These are phyloP conservation scores for Paragyromitra xinjiangensis DNA, from an alignment of 495 filamentous ascomycete genomes.

Conservation along the genomic window DNA sequence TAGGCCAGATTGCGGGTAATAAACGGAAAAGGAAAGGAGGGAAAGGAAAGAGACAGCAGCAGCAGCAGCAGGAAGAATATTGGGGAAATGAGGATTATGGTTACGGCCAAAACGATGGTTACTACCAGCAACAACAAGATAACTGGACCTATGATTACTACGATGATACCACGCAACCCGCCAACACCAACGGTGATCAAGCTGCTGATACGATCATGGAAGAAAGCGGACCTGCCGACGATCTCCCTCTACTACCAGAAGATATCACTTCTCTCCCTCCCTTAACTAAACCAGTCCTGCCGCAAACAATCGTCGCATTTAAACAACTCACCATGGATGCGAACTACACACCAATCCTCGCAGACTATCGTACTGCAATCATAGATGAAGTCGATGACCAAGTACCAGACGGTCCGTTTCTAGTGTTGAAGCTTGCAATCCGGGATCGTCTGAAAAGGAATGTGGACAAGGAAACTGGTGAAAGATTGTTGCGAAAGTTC, in stretches of 20 bases:
- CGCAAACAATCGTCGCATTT: conserved; percentile 80
- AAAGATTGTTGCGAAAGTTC: conserved; percentile 70
- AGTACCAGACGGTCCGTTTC: conserved; percentile 60
- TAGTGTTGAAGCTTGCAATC: conserved; percentile 69
- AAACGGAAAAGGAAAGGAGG: conserved; percentile 65
- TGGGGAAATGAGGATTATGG: conserved; percentile 52
- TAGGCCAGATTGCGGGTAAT: conserved; percentile 62
- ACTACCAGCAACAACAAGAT: conserved; percentile 63
- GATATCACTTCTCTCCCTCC: conserved; percentile 67
- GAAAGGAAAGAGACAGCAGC: conserved; percentile 56
- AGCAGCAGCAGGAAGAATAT: conserved; percentile 54
- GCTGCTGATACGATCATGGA: conserved; percentile 50
- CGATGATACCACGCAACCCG: conserved; percentile 55
- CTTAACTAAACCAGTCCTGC: conserved; percentile 64
- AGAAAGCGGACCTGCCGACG: conserved; percentile 59
- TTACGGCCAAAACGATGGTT: conserved; percentile 56
- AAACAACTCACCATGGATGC: conserved; percentile 77
- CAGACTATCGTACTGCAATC: conserved; percentile 71
- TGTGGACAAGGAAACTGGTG: conserved; percentile 66
- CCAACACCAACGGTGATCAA: conserved; percentile 62
- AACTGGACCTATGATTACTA: conserved; percentile 57
- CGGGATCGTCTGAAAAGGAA: conserved; percentile 70
- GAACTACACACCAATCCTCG: conserved; percentile 79
- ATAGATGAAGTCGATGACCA: conserved; percentile 63
- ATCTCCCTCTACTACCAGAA: conserved; percentile 73